Conservation (phyloP, 805 yeast species). For the Metschnikowia shivogae region DNA sequence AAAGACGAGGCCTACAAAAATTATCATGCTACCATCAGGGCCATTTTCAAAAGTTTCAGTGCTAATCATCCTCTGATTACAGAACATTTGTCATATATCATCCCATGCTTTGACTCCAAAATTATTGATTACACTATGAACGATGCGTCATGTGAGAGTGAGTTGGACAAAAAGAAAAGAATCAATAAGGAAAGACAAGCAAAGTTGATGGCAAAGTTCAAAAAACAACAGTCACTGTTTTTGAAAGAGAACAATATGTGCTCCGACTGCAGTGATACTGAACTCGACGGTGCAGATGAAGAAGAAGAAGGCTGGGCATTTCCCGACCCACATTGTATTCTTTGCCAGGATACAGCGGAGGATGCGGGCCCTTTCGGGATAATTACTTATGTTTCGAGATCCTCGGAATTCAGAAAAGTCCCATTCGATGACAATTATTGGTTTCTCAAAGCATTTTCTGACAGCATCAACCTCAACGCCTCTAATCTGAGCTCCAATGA, state of each 20-base stretch:
- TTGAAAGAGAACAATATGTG: constrained; percentile 46
- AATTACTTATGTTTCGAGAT: constrained; percentile 55
- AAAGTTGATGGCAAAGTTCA: constrained; percentile 72
- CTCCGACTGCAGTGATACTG: constrained; percentile 37
- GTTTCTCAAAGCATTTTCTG: constrained; percentile 61
- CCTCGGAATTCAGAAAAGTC: constrained; percentile 57
- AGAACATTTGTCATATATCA: constrained; percentile 16
- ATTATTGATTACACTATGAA: constrained; percentile 19
- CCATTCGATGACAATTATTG: constrained; percentile 64
- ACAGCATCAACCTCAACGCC: constrained; percentile 30
- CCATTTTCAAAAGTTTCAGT: constrained; percentile 41
- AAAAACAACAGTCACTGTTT: constrained; percentile 74
- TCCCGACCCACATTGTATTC: constrained; percentile 71
- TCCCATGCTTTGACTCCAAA: constrained; percentile 23
- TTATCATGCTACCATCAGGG: constrained; percentile 54
- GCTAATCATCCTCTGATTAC: constrained; percentile 21
- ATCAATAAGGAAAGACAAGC: constrained; percentile 67
- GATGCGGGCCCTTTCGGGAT: constrained; percentile 70
- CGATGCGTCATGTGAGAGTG: constrained; percentile 25
- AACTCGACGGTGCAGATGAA: constrained; percentile 32
- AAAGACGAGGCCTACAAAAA: constrained; percentile 35
- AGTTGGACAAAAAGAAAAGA: constrained; percentile 56
- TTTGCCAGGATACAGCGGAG: constrained; percentile 73
- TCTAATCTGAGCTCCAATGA: constrained; percentile 13
- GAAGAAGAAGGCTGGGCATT: constrained; percentile 55